Evolutionary conservation across 1,284 basidiomycete species (phyloP).

Genomic region (Ustilago cynodontis): DNA sequence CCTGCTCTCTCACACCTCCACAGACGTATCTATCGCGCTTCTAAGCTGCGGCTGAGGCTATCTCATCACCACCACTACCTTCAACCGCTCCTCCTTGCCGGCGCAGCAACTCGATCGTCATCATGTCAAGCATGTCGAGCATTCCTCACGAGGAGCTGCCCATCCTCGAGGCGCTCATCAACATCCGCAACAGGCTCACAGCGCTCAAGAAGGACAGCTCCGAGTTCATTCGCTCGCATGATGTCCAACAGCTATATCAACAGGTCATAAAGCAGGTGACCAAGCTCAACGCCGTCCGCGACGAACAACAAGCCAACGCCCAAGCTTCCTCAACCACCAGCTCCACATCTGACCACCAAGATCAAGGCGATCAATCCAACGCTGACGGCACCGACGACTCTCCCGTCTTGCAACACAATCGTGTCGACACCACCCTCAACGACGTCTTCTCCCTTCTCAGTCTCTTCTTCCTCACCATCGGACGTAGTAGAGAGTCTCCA

Average conservation of each 20-base stretch:
- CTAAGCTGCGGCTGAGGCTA: neutral
- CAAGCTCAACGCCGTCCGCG: conserved; percentile 89
- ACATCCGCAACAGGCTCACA: conserved; percentile 86
- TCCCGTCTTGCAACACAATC: conserved; percentile 57
- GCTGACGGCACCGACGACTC: conserved; percentile 41
- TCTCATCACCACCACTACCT: neutral
- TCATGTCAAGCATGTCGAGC: conserved; percentile 62
- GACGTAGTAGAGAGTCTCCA: conserved; percentile 66
- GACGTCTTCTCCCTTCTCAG: conserved; percentile 69
- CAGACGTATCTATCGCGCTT: neutral
- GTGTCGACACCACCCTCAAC: conserved; percentile 69
- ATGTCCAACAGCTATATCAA: conserved; percentile 93
- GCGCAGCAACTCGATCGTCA: conserved; percentile 7
- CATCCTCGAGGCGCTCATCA: conserved; percentile 94
- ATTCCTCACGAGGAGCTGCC: conserved; percentile 78
- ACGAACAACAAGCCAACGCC: conserved; percentile 71
- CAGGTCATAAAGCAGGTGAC: conserved; percentile 96
- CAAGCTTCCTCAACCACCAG: conserved; percentile 35
- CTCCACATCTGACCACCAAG: conserved; percentile 48
- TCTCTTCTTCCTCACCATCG: conserved; percentile 70
- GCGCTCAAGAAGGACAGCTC: conserved; percentile 88
- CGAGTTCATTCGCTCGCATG: conserved; percentile 89
- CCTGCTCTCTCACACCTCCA: neutral
- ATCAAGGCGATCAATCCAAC: conserved; percentile 22
- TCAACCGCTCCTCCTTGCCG: neutral